These are phyloP conservation scores for Eimeria tenella DNA, from an alignment of 169 alveolate species.

Conservation along the genomic window DNA sequence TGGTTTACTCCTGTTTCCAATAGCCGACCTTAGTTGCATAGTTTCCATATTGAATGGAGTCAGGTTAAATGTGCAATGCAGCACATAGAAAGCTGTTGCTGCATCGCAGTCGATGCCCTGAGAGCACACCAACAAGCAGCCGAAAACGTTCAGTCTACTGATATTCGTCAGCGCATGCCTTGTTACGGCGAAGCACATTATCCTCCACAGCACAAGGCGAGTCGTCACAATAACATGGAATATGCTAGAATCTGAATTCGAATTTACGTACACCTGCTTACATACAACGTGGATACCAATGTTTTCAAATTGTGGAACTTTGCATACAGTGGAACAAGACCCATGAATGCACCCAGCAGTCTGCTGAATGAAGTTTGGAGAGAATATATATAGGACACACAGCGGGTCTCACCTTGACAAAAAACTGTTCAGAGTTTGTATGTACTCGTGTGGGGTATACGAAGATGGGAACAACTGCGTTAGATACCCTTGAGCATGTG, in stretches of 20 bases:
- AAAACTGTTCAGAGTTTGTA: not conserved
- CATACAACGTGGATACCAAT: too few species aligned
- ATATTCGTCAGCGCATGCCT: too few species aligned
- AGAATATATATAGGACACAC: not conserved
- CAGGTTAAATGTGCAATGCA: not conserved
- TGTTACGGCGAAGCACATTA: too few species aligned
- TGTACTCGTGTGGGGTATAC: not conserved
- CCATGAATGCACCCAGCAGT: too few species aligned
- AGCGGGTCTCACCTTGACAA: not conserved
- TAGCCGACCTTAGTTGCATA: not conserved
- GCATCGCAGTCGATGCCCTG: slow-evolving; percentile 64
- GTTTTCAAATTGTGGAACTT: too few species aligned
- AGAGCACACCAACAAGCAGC: not conserved
- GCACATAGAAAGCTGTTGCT: slow-evolving; percentile 49
- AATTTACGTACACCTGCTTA: too few species aligned
- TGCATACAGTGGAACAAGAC: too few species aligned
- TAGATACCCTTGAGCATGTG: slow-evolving; percentile 11
- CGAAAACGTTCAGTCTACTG: too few species aligned
- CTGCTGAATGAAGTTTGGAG: too few species aligned
- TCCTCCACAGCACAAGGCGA: too few species aligned
- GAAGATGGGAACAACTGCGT: not conserved
- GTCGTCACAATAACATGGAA: too few species aligned
- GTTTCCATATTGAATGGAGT: not conserved
- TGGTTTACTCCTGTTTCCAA: not conserved
- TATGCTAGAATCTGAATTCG: too few species aligned